These are phyloP conservation scores for Tremellales sp. DNA, from an alignment of 1,284 basidiomycete genomes.

Conservation along the genomic window DNA sequence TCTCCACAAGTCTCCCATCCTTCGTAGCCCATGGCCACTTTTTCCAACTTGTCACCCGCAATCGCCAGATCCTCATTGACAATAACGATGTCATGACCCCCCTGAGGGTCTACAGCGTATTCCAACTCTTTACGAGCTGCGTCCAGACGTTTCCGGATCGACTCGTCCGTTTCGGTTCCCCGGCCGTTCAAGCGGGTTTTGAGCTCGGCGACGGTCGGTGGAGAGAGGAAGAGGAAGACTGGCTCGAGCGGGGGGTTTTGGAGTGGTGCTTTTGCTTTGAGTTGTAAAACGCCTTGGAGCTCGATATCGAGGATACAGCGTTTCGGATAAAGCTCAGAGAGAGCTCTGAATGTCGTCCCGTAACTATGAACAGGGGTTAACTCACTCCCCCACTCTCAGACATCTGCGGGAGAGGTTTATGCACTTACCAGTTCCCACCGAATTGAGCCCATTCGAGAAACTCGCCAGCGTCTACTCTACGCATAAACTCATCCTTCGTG, in stretches of 20 bases:
- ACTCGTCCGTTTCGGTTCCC: constrained; percentile 77
- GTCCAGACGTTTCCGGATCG: constrained; percentile 69
- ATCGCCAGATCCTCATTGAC: constrained; percentile 87
- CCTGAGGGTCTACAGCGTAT: constrained; percentile 59
- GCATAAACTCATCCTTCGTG: constrained; percentile 52
- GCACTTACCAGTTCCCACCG: constrained; percentile 73
- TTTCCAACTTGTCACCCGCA: constrained; percentile 65
- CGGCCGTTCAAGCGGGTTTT: constrained; percentile 67
- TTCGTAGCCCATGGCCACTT: constrained; percentile 64
- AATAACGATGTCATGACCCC: constrained; percentile 77
- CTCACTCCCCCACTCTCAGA: background rate
- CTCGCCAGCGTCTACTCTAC: constrained; percentile 52
- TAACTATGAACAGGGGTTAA: constrained; percentile 49
- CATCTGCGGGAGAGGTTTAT: background rate
- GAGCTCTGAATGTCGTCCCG: constrained; percentile 77
- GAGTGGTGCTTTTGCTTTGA: constrained; percentile 61
- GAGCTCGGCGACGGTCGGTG: constrained; percentile 69
- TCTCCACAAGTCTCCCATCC: constrained; percentile 43
- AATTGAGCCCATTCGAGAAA: constrained; percentile 69
- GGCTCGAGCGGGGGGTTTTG: constrained; percentile 65
- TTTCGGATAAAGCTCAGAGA: constrained; percentile 56
- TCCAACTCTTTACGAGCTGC: constrained; percentile 80
- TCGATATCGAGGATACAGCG: constrained; percentile 96
- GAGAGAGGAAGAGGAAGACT: constrained; percentile 89
- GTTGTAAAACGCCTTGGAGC: constrained; percentile 87